Conservation (phyloP, 139 green algal genomes). For the Closterium sp. region DNA sequence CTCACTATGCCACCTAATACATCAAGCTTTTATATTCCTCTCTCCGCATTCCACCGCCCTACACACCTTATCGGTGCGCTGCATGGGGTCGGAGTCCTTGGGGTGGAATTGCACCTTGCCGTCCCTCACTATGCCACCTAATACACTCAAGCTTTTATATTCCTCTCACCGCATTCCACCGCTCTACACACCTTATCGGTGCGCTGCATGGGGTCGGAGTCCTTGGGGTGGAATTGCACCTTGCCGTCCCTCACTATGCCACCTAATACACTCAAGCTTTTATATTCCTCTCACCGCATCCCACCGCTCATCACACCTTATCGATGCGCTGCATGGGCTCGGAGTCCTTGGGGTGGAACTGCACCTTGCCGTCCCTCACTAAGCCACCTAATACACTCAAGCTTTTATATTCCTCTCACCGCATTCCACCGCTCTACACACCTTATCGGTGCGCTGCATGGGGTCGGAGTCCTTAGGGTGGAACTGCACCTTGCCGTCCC, state of each 20-base stretch:
- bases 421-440: too few species aligned
- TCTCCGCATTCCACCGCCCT: too few species aligned
- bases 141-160: too few species aligned
- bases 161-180: too few species aligned
- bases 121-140: conserved; percentile 14
- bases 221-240: too few species aligned
- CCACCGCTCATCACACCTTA: conserved; percentile 1
- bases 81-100: conserved; percentile 6
- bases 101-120: conserved; percentile 25
- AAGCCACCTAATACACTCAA: too few species aligned
- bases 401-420: too few species aligned
- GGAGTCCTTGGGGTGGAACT: conserved; percentile 31
- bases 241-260: too few species aligned
- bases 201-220: neutral
- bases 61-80: conserved; percentile 11
- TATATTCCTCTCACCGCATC: too few species aligned
- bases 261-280: too few species aligned
- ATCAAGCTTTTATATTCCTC: too few species aligned
- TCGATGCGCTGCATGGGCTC: neutral
- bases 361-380: conserved; percentile 1
- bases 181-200: conserved; percentile 36
- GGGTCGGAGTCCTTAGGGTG: conserved; percentile 1
- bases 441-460: conserved; percentile 14
- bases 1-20: too few species aligned
- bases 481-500: conserved; percentile 13